Percentiles rank a stretch among this genome's conserved stretches.
These are phyloP conservation scores for Suillus weaverae DNA, from an alignment of 768 basidiomycete species.

Conservation along the genomic window DNA sequence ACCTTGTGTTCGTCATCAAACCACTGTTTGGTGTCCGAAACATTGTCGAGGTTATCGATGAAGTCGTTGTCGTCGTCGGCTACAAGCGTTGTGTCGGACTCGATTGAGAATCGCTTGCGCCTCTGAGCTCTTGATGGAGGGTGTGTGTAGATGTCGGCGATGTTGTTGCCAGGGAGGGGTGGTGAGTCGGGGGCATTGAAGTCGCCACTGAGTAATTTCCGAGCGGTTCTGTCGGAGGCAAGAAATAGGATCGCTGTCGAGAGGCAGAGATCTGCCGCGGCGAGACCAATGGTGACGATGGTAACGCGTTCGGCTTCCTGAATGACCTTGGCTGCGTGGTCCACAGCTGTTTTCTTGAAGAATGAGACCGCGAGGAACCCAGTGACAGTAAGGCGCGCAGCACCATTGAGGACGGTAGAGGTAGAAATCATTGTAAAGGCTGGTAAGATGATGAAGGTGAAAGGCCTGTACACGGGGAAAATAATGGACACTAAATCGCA, in stretches of 20 bases:
- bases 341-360: background rate
- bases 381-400: background rate
- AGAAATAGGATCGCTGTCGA: background rate
- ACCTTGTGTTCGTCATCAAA: background rate
- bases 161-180: background rate
- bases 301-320: background rate
- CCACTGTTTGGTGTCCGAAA: background rate
- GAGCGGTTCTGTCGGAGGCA: background rate
- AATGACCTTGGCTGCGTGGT: background rate
- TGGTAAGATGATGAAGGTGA: background rate
- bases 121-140: background rate
- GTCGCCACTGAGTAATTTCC: background rate
- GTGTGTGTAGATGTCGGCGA: background rate
- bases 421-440: background rate
- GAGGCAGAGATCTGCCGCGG: background rate
- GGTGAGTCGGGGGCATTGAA: background rate
- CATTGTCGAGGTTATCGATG: background rate
- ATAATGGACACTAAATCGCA: no score
- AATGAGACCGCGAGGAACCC: background rate
- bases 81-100: background rate
- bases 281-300: background rate
- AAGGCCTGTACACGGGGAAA: no score
- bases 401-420: background rate
- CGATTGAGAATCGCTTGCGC: background rate
- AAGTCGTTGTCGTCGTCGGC: background rate